Percentiles rank a stretch among this genome's conserved stretches.
These are phyloP conservation scores for Picochlorum sp. DNA, from an alignment of 139 green algal genomes.

Conservation along the genomic window DNA sequence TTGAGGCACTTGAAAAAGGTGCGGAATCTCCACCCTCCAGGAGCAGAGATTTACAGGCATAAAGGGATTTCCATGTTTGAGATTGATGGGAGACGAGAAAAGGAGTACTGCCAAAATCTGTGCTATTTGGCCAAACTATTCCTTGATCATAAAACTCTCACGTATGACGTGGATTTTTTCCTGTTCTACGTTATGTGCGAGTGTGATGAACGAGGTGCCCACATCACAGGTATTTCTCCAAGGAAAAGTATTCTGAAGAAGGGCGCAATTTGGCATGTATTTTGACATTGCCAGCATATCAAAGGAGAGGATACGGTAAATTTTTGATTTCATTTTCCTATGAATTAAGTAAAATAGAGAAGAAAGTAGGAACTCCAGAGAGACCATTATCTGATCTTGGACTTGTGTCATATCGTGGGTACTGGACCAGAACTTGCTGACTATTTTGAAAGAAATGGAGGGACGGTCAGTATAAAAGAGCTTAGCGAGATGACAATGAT, in stretches of 20 bases:
- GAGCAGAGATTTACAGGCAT: conserved; percentile 97
- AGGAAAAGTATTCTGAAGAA: conserved; percentile 75
- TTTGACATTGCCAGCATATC: conserved; percentile 92
- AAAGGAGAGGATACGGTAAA: conserved; percentile 98
- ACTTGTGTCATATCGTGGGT: conserved; percentile 84
- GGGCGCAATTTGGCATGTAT: conserved; percentile 99
- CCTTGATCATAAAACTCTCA: conserved; percentile 98
- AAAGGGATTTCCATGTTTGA: conserved; percentile 83
- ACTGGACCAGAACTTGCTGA: conserved; percentile 95
- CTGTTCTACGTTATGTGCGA: conserved; percentile 99
- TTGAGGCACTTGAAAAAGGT: conserved; percentile 87
- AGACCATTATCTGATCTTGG: conserved; percentile 94
- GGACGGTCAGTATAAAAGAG: conserved; percentile 85
- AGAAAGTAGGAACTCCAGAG: conserved; percentile 95
- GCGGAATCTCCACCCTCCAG: conserved; percentile 83
- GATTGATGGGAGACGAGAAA: conserved; percentile 72
- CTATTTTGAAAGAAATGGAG: conserved; percentile 62
- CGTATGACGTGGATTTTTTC: conserved; percentile 99
- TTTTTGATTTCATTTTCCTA: conserved; percentile 97
- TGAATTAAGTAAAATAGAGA: conserved; percentile 95
- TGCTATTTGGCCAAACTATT: conserved; percentile 99
- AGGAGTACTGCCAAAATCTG: conserved; percentile 92
- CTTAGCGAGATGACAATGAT: conserved; percentile 88
- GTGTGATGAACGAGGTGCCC: conserved; percentile 86
- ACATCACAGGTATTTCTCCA: conserved; percentile 78